Percentiles rank a stretch among this genome's conserved stretches.
Conservation (phyloP, 1,284 basidiomycete species). For the Cryptococcus jaspeensis region DNA sequence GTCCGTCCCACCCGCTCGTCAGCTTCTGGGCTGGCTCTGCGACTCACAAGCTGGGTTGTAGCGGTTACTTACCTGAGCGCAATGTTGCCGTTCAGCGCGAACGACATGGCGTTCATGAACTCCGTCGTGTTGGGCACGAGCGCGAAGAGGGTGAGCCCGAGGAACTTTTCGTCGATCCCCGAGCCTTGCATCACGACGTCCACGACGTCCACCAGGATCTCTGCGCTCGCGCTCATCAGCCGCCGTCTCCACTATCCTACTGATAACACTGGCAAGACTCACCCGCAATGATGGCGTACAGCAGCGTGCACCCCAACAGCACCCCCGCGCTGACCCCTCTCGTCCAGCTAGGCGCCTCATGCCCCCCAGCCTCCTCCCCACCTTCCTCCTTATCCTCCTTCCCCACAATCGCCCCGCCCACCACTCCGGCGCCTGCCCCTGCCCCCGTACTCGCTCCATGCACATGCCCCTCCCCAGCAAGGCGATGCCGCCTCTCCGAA, state of each 20-base stretch:
- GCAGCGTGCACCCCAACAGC: conserved; percentile 78
- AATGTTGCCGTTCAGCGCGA: conserved; percentile 96
- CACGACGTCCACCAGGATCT: conserved; percentile 91
- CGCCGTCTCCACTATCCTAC: neutral
- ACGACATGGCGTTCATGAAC: conserved; percentile 99
- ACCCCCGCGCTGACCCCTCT: conserved; percentile 81
- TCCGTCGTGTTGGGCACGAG: conserved; percentile 98
- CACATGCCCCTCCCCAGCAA: neutral
- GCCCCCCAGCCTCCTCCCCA: conserved; percentile 67
- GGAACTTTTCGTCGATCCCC: conserved; percentile 94
- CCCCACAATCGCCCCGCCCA: neutral
- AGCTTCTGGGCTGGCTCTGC: neutral
- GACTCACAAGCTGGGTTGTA: neutral
- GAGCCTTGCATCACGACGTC: conserved; percentile 92
- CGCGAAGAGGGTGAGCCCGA: conserved; percentile 94
- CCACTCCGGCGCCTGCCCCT: neutral
- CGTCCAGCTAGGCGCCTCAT: conserved; percentile 96
- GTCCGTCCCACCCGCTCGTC: neutral
- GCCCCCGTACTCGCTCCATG: neutral
- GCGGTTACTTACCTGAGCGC: conserved; percentile 88
- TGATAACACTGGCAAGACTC: conserved; percentile 39
- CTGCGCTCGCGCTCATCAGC: conserved; percentile 51
- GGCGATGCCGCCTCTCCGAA: conserved; percentile 6
- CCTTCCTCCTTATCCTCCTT: conserved; percentile 30
- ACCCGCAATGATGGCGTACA: conserved; percentile 97